These are phyloP conservation scores for Phycomyces blakesleeanus DNA, from an alignment of 192 early-diverging fungal genomes.

Conservation along the genomic window DNA sequence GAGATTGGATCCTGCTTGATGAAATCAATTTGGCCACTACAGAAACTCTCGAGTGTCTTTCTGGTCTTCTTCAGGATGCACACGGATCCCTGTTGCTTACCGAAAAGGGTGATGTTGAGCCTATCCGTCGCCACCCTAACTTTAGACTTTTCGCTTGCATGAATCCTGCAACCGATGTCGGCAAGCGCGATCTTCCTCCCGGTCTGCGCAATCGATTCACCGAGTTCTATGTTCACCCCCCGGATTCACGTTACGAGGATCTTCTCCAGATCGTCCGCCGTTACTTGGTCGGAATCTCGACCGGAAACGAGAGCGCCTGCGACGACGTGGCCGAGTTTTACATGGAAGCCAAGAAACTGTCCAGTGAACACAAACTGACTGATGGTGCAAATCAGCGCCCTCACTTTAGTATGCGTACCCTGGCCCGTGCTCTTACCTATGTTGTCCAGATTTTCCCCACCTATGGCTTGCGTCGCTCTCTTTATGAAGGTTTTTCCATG, in stretches of 20 bases:
- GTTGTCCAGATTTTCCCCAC: conserved; percentile 60
- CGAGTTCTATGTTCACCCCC: conserved; percentile 92
- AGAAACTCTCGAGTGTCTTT: conserved; percentile 92
- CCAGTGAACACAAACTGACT: conserved; percentile 67
- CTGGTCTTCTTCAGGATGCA: conserved; percentile 80
- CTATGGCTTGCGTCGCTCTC: conserved; percentile 78
- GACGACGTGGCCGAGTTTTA: conserved; percentile 83
- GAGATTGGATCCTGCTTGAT: conserved; percentile 96
- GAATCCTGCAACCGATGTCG: conserved; percentile 98
- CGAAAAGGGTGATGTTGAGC: conserved; percentile 87
- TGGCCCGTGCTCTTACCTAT: conserved; percentile 86
- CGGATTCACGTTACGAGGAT: conserved; percentile 79
- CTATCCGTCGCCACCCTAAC: conserved; percentile 80
- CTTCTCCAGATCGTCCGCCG: conserved; percentile 74
- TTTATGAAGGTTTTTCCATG: conserved; percentile 94
- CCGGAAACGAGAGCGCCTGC: conserved; percentile 56
- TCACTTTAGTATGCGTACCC: conserved; percentile 90
- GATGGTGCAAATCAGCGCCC: conserved; percentile 88
- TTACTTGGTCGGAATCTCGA: conserved; percentile 63
- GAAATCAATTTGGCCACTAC: conserved; percentile 96
- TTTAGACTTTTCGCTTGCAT: conserved; percentile 98
- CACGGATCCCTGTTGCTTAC: conserved; percentile 81
- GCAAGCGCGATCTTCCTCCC: conserved; percentile 92
- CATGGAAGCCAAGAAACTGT: conserved; percentile 63
- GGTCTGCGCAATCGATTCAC: conserved; percentile 90